Percentiles rank a stretch among this genome's conserved stretches.
These are phyloP conservation scores for Rhizophagus clarus DNA, from an alignment of 192 early-diverging fungal genomes.

Conservation along the genomic window DNA sequence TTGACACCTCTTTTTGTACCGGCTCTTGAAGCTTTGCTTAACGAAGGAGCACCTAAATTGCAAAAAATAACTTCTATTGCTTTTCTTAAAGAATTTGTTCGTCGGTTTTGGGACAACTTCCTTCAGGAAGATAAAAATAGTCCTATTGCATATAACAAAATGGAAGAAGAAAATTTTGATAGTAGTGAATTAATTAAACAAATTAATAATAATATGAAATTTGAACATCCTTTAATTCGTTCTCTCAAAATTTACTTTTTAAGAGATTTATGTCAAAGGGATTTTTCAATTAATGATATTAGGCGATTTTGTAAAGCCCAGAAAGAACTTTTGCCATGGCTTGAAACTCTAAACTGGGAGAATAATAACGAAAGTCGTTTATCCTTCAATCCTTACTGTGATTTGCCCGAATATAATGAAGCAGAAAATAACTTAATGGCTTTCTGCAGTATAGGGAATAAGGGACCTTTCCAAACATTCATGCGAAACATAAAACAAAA, in stretches of 20 bases:
- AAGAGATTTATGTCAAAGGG: slow-evolving; percentile 2
- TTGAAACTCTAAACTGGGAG: slow-evolving; percentile 1
- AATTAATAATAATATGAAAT: slow-evolving; percentile 10
- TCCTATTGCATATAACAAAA: slow-evolving; percentile 3
- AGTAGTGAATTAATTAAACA: not conserved
- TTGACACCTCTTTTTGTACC: not conserved
- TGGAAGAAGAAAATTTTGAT: slow-evolving; percentile 5
- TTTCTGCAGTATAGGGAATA: not conserved
- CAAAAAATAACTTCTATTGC: slow-evolving; percentile 30
- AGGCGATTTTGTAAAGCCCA: slow-evolving; percentile 19
- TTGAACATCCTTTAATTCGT: slow-evolving; percentile 15
- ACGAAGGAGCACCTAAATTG: not conserved
- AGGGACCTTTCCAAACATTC: not conserved
- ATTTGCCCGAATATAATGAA: not conserved
- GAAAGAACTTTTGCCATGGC: slow-evolving; percentile 1
- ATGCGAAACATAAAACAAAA: not conserved
- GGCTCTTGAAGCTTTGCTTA: not conserved
- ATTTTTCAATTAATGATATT: slow-evolving; percentile 23
- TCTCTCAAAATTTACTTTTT: slow-evolving; percentile 33
- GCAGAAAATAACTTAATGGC: slow-evolving; percentile 1
- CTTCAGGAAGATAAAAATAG: not conserved
- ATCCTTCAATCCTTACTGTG: slow-evolving; percentile 25
- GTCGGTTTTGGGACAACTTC: slow-evolving; percentile 1
- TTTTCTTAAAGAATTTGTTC: slow-evolving; percentile 31
- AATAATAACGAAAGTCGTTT: slow-evolving; percentile 1